Conservation (phyloP, 2,329 filamentous ascomycete species). For the Fusarium tupiense region DNA sequence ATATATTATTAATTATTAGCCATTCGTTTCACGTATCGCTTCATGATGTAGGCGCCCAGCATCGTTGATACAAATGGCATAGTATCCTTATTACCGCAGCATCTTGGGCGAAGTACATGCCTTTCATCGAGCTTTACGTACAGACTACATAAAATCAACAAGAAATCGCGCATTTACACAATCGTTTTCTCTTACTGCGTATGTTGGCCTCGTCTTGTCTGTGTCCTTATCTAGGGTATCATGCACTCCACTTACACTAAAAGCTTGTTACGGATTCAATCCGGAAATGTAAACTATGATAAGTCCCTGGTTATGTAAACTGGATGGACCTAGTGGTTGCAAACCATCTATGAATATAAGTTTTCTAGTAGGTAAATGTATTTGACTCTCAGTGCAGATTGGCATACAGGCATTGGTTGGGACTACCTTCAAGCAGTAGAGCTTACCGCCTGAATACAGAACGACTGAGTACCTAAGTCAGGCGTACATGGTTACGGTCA, state of each 20-base stretch:
- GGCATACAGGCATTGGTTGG: neutral
- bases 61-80: slow-evolving; percentile 1
- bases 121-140: neutral
- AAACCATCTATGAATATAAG: neutral
- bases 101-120: neutral
- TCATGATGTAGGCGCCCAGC: slow-evolving; percentile 19
- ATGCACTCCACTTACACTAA: neutral
- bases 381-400: neutral
- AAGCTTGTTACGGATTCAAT: slow-evolving; percentile 10
- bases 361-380: neutral
- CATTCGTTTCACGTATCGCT: slow-evolving; percentile 22
- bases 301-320: neutral
- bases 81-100: neutral
- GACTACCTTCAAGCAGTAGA: neutral
- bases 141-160: neutral
- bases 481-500: neutral
- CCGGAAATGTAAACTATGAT: slow-evolving; percentile 2
- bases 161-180: slow-evolving; percentile 5
- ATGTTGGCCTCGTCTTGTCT: neutral
- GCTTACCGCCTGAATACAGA: neutral
- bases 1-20: slow-evolving; percentile 28
- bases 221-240: neutral
- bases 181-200: slow-evolving; percentile 1
- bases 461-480: neutral
- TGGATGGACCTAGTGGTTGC: neutral